Conservation (phyloP, 1,284 basidiomycete species). For the Marasmius tenuissimus region DNA sequence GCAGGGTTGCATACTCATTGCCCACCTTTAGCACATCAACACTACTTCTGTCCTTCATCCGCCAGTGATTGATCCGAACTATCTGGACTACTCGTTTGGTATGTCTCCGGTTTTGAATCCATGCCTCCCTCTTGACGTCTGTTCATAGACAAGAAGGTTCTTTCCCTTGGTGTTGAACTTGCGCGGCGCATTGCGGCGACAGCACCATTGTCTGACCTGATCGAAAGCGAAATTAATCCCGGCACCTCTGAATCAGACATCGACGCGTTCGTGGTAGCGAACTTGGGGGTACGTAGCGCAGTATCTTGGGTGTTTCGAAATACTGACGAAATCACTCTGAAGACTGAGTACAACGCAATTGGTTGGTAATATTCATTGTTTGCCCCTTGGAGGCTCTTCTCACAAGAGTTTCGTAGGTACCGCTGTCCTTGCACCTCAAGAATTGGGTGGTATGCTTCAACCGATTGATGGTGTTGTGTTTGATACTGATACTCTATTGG, state of each 20-base stretch:
- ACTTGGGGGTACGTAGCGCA: background rate
- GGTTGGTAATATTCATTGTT: background rate
- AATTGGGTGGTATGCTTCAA: background rate
- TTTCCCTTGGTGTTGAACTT: background rate
- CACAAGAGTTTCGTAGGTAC: background rate
- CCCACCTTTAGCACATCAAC: background rate
- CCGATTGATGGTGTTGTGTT: too few species aligned
- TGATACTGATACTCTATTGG: too few species aligned
- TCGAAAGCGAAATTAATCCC: background rate
- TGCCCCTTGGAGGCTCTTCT: background rate
- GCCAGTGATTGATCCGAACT: constrained; percentile 14
- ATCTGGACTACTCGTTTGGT: constrained; percentile 16
- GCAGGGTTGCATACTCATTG: background rate
- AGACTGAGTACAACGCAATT: background rate
- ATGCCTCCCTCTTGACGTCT: background rate
- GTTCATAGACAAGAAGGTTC: background rate
- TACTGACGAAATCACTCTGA: too few species aligned
- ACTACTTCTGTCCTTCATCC: constrained; percentile 23
- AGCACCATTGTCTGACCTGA: background rate
- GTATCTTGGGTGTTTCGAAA: too few species aligned
- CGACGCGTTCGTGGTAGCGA: background rate
- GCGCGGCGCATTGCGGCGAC: background rate
- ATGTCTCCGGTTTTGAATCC: background rate
- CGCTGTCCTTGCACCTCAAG: background rate
- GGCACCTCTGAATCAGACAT: background rate